A percentile compares a stretch with the other conserved stretches of the same genome.
phyloP scores from a whole-genome alignment of 129 eudicot genomes.

The Silybum marianum region DNA sequence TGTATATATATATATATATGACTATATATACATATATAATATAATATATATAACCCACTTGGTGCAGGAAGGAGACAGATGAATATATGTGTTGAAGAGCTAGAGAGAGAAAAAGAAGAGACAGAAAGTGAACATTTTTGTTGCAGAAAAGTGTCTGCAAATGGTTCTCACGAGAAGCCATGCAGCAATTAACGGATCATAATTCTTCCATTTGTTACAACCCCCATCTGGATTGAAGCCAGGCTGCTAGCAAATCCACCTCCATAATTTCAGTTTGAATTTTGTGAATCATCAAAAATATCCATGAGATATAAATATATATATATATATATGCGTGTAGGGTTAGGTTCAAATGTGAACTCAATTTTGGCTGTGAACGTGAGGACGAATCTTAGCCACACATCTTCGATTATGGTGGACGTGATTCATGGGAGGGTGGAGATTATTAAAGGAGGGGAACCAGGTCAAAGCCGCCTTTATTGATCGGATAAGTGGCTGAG shows the following conservation, averaged over 20 bases:
- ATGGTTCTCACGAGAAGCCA: conserved; percentile 39
- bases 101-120: conserved; percentile 19
- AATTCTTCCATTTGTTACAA: conserved; percentile 15
- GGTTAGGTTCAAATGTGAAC: too few species aligned
- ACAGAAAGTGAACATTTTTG: conserved; percentile 22
- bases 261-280: not conserved
- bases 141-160: conserved; percentile 34
- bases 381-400: too few species aligned
- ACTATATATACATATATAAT: not conserved
- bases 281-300: not conserved
- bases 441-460: too few species aligned
- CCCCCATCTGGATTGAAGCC: conserved; percentile 13
- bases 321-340: too few species aligned
- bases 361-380: too few species aligned
- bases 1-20: not conserved
- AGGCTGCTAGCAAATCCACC: not conserved
- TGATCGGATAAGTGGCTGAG: too few species aligned
- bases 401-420: too few species aligned
- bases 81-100: not conserved
- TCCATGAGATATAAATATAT: too few species aligned
- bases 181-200: conserved; percentile 24
- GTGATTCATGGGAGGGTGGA: too few species aligned
- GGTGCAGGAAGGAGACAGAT: conserved; percentile 27
- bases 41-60: not conserved
- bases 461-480: too few species aligned